Percentiles rank a stretch among this genome's conserved stretches.
phyloP scores from a whole-genome alignment of 2,329 filamentous ascomycete genomes.

The Neophaeococcomyces mojaviensis region DNA sequence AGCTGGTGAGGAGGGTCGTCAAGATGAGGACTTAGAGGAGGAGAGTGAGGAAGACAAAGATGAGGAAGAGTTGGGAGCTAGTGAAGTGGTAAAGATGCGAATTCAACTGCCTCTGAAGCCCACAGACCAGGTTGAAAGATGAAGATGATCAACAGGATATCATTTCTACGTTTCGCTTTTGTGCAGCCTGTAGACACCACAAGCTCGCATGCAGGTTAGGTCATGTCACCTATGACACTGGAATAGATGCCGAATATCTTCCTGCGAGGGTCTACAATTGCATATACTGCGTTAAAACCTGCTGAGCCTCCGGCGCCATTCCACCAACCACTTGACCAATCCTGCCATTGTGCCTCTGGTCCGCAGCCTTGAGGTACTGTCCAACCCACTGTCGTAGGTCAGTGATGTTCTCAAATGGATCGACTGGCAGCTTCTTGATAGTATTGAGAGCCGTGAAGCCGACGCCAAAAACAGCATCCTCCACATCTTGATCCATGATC shows the following conservation, averaged over 20 bases:
- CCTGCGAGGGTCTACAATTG: slow-evolving; percentile 8
- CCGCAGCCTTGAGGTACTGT: slow-evolving; percentile 67
- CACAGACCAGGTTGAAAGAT: no score
- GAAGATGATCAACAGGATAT: no score
- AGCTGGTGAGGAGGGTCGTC: slow-evolving; percentile 11
- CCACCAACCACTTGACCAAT: slow-evolving; percentile 67
- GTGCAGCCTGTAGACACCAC: no score
- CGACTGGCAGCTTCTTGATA: slow-evolving; percentile 64
- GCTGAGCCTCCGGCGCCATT: slow-evolving; percentile 53
- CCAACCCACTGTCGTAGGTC: slow-evolving; percentile 78
- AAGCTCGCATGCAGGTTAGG: neutral
- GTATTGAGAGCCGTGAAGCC: slow-evolving; percentile 92
- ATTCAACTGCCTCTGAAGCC: no score
- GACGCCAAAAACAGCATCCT: slow-evolving; percentile 90
- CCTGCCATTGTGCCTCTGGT: slow-evolving; percentile 62
- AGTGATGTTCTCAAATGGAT: slow-evolving; percentile 82
- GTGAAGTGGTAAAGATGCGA: no score
- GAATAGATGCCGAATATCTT: neutral
- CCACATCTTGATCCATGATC: slow-evolving; percentile 80
- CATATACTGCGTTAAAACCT: slow-evolving; percentile 43
- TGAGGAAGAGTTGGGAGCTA: neutral
- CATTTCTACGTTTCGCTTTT: no score
- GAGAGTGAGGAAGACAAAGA: slow-evolving; percentile 2
- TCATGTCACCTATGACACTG: neutral
- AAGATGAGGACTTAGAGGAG: neutral